A percentile compares a stretch with the other conserved stretches of the same genome.
Evolutionary conservation across 106 monocot genomes (phyloP).

Genomic region (Allium cepa): DNA sequence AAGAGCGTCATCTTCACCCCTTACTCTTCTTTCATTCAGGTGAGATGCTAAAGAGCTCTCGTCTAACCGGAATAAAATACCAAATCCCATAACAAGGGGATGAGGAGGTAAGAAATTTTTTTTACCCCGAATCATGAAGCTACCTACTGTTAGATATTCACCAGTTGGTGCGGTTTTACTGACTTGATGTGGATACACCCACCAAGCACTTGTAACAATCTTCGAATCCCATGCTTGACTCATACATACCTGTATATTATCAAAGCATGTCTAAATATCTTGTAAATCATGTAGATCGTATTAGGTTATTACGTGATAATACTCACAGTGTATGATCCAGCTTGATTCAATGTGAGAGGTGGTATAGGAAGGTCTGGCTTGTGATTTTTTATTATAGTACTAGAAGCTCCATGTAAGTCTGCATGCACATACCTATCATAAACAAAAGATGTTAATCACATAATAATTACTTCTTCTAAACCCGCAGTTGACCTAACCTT

Average conservation of each 20-base stretch:
- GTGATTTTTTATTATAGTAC: slow-evolving; percentile 97
- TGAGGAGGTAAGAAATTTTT: slow-evolving; percentile 98
- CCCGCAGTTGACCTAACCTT: too few species aligned
- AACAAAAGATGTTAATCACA: slow-evolving; percentile 7
- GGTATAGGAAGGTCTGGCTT: slow-evolving; percentile 78
- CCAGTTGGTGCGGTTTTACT: slow-evolving; percentile 99
- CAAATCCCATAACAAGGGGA: slow-evolving; percentile 96
- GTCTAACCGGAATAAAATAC: slow-evolving; percentile 93
- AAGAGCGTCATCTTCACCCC: slow-evolving; percentile 73
- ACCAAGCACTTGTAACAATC: slow-evolving; percentile 99
- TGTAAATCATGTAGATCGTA: not conserved
- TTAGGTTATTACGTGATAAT: slow-evolving; percentile 2
- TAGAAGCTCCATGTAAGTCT: slow-evolving; percentile 96
- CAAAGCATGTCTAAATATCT: not conserved
- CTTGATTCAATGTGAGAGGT: slow-evolving; percentile 94
- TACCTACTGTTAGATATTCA: slow-evolving; percentile 95
- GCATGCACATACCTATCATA: slow-evolving; percentile 88
- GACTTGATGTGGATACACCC: slow-evolving; percentile 99
- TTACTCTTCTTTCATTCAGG: slow-evolving; percentile 93
- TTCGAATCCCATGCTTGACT: slow-evolving; percentile 99
- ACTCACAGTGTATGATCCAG: slow-evolving; percentile 93
- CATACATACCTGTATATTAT: slow-evolving; percentile 71
- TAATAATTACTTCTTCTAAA: not conserved
- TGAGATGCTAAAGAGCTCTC: slow-evolving; percentile 95
- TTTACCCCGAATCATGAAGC: slow-evolving; percentile 98